Percentiles rank a stretch among this genome's conserved stretches.
Conservation (phyloP, 768 basidiomycete genomes). For the Suillus occidentalis region DNA sequence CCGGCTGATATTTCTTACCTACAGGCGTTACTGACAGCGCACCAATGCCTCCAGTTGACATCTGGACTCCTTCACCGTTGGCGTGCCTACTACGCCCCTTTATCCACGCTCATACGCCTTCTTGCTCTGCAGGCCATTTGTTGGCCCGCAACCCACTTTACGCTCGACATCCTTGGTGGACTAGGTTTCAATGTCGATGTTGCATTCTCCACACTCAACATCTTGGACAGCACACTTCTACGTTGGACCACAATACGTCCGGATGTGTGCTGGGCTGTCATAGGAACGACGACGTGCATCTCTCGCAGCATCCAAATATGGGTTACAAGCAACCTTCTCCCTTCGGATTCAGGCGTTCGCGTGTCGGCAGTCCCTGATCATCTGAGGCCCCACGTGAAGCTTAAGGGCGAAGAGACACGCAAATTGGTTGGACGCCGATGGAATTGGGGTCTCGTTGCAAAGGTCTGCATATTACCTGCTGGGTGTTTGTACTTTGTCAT, state of each 20-base stretch:
- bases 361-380: conserved; percentile 18
- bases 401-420: conserved; percentile 19
- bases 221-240: conserved; percentile 29
- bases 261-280: conserved; percentile 85
- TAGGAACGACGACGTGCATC: conserved; percentile 85
- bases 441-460: conserved; percentile 77
- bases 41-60: conserved; percentile 85
- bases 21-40: conserved; percentile 81
- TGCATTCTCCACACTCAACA: conserved; percentile 6
- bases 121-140: conserved; percentile 94
- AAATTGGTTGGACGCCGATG: conserved; percentile 57
- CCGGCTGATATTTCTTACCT: background rate
- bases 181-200: conserved; percentile 21
- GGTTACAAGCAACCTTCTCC: conserved; percentile 86
- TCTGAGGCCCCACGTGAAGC: conserved; percentile 23
- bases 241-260: conserved; percentile 60
- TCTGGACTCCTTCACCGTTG: conserved; percentile 89
- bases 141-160: conserved; percentile 91
- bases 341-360: conserved; percentile 12
- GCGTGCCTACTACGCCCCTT: conserved; percentile 86
- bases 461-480: conserved; percentile 72
- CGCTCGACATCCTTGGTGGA: conserved; percentile 67
- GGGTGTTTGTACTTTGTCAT: conserved; percentile 75
- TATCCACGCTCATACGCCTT: conserved; percentile 87
- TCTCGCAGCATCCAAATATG: conserved; percentile 88